A percentile compares a stretch with the other conserved stretches of the same genome.
These are phyloP conservation scores for Uronychia setigera DNA, from an alignment of 73 alveolate genomes.

Conservation along the genomic window DNA sequence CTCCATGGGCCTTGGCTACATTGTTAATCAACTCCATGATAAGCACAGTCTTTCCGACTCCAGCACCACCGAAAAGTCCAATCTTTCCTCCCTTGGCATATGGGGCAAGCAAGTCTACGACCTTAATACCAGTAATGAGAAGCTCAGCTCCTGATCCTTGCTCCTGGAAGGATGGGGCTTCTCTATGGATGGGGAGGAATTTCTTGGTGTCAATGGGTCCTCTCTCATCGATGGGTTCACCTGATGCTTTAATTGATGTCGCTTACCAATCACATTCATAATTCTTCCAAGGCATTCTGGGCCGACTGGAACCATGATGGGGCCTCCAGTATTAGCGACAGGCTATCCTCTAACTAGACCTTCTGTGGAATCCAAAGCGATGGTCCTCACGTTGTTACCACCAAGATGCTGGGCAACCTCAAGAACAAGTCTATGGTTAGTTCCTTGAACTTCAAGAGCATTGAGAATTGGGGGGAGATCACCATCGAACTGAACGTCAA, in stretches of 20 bases:
- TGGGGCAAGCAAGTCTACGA: conserved; percentile 98
- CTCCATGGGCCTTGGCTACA: conserved; percentile 96
- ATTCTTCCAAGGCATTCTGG: conserved; percentile 95
- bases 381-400: conserved; percentile 94
- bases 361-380: conserved; percentile 98
- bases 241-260: not conserved
- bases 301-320: conserved; percentile 97
- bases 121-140: conserved; percentile 89
- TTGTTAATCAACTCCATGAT: conserved; percentile 97
- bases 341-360: conserved; percentile 96
- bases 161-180: conserved; percentile 95
- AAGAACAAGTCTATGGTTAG: conserved; percentile 84
- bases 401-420: conserved; percentile 98
- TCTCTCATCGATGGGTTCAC: conserved; percentile 97
- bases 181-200: conserved; percentile 93
- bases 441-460: conserved; percentile 92
- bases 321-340: conserved; percentile 89
- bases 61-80: conserved; percentile 96
- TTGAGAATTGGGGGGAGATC: conserved; percentile 95
- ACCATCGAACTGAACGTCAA: conserved; percentile 96
- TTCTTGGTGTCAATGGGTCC: conserved; percentile 81
- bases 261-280: conserved; percentile 92
- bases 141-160: conserved; percentile 91
- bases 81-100: conserved; percentile 95
- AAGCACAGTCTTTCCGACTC: conserved; percentile 99